A percentile compares a stretch with the other conserved stretches of the same genome.
phyloP scores from a whole-genome alignment of 306 rosid genomes.

The Trifolium pratense region DNA sequence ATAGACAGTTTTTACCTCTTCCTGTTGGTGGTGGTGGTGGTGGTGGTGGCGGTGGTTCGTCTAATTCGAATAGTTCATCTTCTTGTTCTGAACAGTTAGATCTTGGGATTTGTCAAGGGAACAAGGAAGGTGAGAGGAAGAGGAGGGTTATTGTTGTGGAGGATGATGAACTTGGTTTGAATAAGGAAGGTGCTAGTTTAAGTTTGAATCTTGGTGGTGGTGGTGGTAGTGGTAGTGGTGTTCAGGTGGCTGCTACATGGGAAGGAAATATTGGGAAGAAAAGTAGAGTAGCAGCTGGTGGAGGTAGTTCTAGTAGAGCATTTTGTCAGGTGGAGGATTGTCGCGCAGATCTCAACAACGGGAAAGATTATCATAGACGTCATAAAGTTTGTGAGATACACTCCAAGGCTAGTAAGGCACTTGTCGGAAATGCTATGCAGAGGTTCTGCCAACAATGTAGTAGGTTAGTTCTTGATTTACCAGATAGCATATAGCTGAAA shows the following conservation, averaged over 20 bases:
- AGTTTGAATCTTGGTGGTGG: slow-evolving; percentile 75
- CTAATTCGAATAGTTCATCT: slow-evolving; percentile 78
- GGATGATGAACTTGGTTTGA: slow-evolving; percentile 49
- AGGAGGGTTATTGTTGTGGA: slow-evolving; percentile 68
- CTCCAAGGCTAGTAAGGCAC: slow-evolving; percentile 84
- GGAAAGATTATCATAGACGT: slow-evolving; percentile 84
- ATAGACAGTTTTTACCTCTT: slow-evolving; percentile 59
- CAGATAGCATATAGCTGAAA: not conserved
- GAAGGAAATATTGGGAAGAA: slow-evolving; percentile 70
- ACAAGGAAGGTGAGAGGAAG: slow-evolving; percentile 74
- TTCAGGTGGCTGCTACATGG: slow-evolving; percentile 46
- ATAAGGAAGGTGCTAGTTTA: slow-evolving; percentile 61
- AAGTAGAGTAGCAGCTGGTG: slow-evolving; percentile 62
- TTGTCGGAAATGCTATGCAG: slow-evolving; percentile 79
- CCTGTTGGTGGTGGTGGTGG: slow-evolving; percentile 46
- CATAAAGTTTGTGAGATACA: slow-evolving; percentile 94
- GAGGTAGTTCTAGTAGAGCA: slow-evolving; percentile 59
- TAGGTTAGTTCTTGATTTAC: slow-evolving; percentile 59
- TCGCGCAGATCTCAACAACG: slow-evolving; percentile 76
- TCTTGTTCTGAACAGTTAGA: slow-evolving; percentile 76
- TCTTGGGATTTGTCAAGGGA: slow-evolving; percentile 54
- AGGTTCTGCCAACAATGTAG: slow-evolving; percentile 98
- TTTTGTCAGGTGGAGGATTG: slow-evolving; percentile 96
- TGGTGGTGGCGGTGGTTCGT: slow-evolving; percentile 51
- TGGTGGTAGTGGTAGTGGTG: slow-evolving; percentile 47